phyloP scores from a whole-genome alignment of 257 asterid genomes.

The Forsythia viridissima region DNA sequence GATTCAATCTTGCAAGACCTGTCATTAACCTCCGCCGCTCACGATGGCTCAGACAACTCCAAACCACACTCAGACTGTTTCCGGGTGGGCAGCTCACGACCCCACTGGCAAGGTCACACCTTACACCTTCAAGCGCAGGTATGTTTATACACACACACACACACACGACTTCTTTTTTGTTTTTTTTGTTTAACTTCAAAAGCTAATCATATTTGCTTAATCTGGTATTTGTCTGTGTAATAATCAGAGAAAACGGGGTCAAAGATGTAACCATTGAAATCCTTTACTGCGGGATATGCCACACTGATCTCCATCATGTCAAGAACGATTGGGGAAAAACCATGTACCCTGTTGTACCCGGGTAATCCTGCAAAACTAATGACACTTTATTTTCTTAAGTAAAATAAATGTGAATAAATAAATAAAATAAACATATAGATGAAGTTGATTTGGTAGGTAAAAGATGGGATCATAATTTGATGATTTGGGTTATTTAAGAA shows the following conservation, averaged over 20 bases:
- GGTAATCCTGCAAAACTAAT: slow-evolving; percentile 20
- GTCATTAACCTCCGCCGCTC: too few relatives aligned
- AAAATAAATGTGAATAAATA: too few relatives aligned
- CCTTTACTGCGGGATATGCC: slow-evolving; percentile 50
- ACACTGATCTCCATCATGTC: slow-evolving; percentile 44
- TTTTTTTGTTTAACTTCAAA: too few relatives aligned
- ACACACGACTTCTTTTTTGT: too few relatives aligned
- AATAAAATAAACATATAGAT: too few relatives aligned
- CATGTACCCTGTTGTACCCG: slow-evolving; percentile 50
- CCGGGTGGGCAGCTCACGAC: slow-evolving; percentile 59
- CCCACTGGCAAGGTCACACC: slow-evolving; percentile 46
- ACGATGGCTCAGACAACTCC: slow-evolving; percentile 48
- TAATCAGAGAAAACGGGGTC: slow-evolving; percentile 40
- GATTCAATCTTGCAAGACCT: too few relatives aligned
- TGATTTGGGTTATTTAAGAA: too few relatives aligned
- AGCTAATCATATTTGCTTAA: background rate
- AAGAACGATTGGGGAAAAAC: slow-evolving; percentile 52
- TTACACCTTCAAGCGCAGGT: slow-evolving; percentile 50
- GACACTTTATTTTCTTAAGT: background rate
- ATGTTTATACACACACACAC: background rate
- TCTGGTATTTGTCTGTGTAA: background rate
- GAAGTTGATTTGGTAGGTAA: too few relatives aligned
- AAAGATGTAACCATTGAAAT: slow-evolving; percentile 44
- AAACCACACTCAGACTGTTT: slow-evolving; percentile 39
- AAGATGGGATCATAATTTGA: too few relatives aligned